Base-by-base conservation (phyloP, 768 basidiomycete species). In the Tricholoma bakamatsutake region DNA sequence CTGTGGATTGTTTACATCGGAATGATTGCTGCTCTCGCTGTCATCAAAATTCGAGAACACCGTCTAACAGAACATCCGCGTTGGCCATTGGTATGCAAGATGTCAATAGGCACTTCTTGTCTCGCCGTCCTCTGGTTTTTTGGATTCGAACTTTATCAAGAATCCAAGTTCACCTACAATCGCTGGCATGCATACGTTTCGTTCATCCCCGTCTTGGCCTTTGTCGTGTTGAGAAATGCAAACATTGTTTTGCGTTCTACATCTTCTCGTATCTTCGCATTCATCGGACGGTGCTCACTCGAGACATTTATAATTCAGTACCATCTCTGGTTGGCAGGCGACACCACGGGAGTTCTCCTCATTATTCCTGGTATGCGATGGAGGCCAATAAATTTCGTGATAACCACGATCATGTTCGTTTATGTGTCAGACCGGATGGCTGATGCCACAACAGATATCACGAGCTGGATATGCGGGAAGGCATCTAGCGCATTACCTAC, bases 231-330 rank as follows among this genome's bases (percentile, higher is more conserved):
- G n/a, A 80, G 93, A 59, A 93, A 93, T 61, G 82, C 90, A 17
- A 92, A 74, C 45, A 72, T 78, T 2, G 72, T 81, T 50, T 73
- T 95, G 43, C 85, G 93, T 39, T 88, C 88, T 2, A 78, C 76
- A 35, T 81, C 81, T 18, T 89, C 85, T 10, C 76, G 73, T 12
- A 69, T 82, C 28, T 95, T 93, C 72, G 83, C 83, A 24, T 92
- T 90, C 71, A 77, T 95, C 51, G 93, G 93, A 39, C 83, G 76
- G 66, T 93, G 90, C 70, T 94, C 92, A 4, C 78, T 96, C 53
- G 93, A 97, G 71, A 88, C 92, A 0, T 97, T 94, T 68, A 88
- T 95, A 64, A 81, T 95, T 56, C 93, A 96, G 66, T 95, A 85
- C 67, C 92, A 91, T 63, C 72, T 90, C 43, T 93, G 90, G 90